Evolutionary conservation across 176 grass and related monocot genomes (phyloP).

Genomic region (Rhipidocladum racemiflorum): DNA sequence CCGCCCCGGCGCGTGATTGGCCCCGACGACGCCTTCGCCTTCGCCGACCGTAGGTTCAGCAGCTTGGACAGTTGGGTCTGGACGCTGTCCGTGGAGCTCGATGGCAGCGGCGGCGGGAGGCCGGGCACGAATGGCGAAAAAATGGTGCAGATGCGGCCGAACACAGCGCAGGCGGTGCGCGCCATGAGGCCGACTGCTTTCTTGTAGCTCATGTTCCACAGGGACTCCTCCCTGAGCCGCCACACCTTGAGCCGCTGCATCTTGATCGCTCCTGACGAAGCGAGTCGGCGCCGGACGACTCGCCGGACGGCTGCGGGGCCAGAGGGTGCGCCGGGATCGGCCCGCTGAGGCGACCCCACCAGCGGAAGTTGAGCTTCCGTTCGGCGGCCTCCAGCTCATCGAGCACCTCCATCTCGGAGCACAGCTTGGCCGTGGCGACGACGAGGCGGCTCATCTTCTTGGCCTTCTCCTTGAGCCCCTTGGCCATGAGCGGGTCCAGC

Average conservation of each 20-base stretch:
- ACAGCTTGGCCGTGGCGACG: constrained; percentile 52
- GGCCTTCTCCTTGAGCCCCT: constrained; percentile 50
- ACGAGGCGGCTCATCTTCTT: constrained; percentile 81
- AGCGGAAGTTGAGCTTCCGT: constrained; percentile 48
- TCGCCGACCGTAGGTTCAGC: constrained; percentile 28
- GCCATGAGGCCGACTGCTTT: constrained; percentile 71
- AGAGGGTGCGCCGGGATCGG: constrained; percentile 49
- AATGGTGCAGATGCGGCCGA: constrained; percentile 58
- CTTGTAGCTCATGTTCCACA: constrained; percentile 70
- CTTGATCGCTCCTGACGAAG: constrained; percentile 59
- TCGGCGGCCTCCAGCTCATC: constrained; percentile 63
- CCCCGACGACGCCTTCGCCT: constrained; percentile 52
- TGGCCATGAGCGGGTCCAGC: constrained; percentile 43
- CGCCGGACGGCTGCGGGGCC: background rate
- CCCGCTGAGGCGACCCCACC: constrained; percentile 59
- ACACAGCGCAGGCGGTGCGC: constrained; percentile 55
- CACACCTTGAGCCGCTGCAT: constrained; percentile 61
- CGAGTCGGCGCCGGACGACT: constrained; percentile 27
- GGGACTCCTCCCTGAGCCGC: constrained; percentile 71
- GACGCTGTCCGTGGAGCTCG: constrained; percentile 25
- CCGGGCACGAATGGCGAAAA: constrained; percentile 51
- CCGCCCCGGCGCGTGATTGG: constrained; percentile 58
- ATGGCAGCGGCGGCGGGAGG: constrained; percentile 34
- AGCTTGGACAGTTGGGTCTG: constrained; percentile 40
- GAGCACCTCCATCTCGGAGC: constrained; percentile 74